These are phyloP conservation scores for Mesembryanthemum crystallinum DNA, from an alignment of 148 eudicot species.

Conservation along the genomic window DNA sequence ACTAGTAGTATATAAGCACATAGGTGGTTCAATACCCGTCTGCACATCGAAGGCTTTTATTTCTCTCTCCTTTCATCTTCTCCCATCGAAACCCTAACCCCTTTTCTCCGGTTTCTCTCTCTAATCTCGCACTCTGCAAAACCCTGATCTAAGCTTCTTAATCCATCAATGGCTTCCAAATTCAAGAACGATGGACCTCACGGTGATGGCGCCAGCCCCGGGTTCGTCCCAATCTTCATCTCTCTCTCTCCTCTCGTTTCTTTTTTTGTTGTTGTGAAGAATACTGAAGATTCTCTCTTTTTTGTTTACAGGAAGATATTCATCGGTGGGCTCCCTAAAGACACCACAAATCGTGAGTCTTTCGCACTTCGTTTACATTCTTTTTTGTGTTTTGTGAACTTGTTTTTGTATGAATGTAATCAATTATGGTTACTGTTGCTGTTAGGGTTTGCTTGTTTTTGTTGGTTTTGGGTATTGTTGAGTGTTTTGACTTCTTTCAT, in stretches of 20 bases:
- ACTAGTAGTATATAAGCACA: too few species aligned
- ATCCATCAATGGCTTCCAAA: constrained; percentile 33
- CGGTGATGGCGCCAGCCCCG: constrained; percentile 58
- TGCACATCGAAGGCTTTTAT: too few species aligned
- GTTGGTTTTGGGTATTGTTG: not conserved
- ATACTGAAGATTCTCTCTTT: not conserved
- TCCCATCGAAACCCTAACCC: constrained; percentile 6
- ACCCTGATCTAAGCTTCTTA: constrained; percentile 1
- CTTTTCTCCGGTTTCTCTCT: not conserved
- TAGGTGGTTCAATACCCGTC: too few species aligned
- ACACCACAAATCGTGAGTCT: constrained; percentile 41
- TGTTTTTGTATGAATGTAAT: not conserved
- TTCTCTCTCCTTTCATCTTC: not conserved
- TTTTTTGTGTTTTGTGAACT: not conserved
- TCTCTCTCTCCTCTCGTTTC: not conserved
- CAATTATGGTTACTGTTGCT: too few species aligned
- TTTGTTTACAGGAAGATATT: constrained; percentile 57
- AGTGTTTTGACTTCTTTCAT: not conserved
- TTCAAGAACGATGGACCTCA: constrained; percentile 33
- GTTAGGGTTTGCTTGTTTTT: not conserved
- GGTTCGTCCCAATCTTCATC: constrained; percentile 22
- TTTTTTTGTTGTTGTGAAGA: not conserved
- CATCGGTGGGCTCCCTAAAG: constrained; percentile 70
- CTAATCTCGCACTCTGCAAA: too few species aligned
- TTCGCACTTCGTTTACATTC: not conserved